phyloP scores from a whole-genome alignment of 495 filamentous ascomycete species.

The Endocarpon pusillum region DNA sequence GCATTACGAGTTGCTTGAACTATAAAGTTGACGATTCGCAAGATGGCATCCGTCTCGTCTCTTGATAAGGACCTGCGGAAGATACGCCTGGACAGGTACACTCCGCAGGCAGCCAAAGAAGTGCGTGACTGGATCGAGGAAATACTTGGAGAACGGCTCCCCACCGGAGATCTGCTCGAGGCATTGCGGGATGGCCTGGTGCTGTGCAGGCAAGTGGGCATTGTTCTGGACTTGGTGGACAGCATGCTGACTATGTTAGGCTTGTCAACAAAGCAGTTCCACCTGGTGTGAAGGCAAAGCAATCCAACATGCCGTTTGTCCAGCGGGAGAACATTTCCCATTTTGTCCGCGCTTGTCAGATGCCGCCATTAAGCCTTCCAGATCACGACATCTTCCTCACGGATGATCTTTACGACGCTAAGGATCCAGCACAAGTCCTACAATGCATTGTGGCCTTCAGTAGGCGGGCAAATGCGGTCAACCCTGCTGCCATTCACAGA shows the following conservation, averaged over 20 bases:
- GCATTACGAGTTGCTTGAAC: too few relatives aligned
- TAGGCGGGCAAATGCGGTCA: conserved; percentile 60
- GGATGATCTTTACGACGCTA: conserved; percentile 89
- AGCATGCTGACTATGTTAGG: conserved; percentile 27
- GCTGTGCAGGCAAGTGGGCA: conserved; percentile 66
- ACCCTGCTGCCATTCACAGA: conserved; percentile 54
- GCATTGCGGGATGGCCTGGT: conserved; percentile 75
- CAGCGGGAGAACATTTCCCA: conserved; percentile 99
- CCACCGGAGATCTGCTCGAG: conserved; percentile 62
- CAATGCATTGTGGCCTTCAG: conserved; percentile 89
- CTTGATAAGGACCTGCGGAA: conserved; percentile 92
- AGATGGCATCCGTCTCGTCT: conserved; percentile 94
- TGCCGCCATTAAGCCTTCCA: conserved; percentile 67
- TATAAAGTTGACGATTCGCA: too few relatives aligned
- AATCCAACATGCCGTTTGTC: conserved; percentile 87
- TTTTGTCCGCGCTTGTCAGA: conserved; percentile 77
- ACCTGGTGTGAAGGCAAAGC: conserved; percentile 62
- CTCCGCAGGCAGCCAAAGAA: conserved; percentile 77
- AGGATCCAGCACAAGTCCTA: conserved; percentile 92
- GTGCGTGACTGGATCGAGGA: conserved; percentile 76
- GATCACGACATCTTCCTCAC: conserved; percentile 94
- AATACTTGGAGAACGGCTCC: conserved; percentile 53
- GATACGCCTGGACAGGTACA: conserved; percentile 85
- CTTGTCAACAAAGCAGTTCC: conserved; percentile 70
- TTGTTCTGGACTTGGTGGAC: neutral